phyloP scores from a whole-genome alignment of 306 rosid species.

The Vicia sativa region DNA sequence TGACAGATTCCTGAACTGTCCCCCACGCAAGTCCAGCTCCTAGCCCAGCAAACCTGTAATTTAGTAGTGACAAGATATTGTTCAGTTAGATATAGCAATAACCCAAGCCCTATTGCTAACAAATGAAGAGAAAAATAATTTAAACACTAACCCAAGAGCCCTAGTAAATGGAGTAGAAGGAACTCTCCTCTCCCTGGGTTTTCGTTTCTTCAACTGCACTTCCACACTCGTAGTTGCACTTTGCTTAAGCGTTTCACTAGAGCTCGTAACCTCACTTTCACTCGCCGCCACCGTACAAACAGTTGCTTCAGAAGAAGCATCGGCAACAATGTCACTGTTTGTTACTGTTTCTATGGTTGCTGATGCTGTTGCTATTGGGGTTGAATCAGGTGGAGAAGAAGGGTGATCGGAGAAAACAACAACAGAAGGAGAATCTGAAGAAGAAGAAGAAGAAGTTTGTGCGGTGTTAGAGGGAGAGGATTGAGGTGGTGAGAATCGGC shows the following conservation, averaged over 20 bases:
- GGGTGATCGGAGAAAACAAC: slow-evolving; percentile 48
- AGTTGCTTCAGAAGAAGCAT: slow-evolving; percentile 33
- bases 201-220: slow-evolving; percentile 43
- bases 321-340: slow-evolving; percentile 20
- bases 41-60: slow-evolving; percentile 80
- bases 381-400: slow-evolving; percentile 33
- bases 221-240: slow-evolving; percentile 22
- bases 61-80: not conserved
- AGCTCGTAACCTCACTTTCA: slow-evolving; percentile 26
- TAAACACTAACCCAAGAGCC: slow-evolving; percentile 47
- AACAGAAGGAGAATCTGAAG: slow-evolving; percentile 46
- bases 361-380: not conserved
- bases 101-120: not conserved
- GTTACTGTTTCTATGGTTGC: slow-evolving; percentile 1
- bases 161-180: slow-evolving; percentile 55
- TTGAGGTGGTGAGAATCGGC: slow-evolving; percentile 43
- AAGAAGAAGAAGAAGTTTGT: not conserved
- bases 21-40: slow-evolving; percentile 99
- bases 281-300: not conserved
- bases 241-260: slow-evolving; percentile 28
- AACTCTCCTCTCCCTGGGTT: slow-evolving; percentile 55
- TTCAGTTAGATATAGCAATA: not conserved
- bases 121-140: not conserved
- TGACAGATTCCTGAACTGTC: slow-evolving; percentile 87
- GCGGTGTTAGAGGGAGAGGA: slow-evolving; percentile 12